Percentiles rank a stretch among this genome's conserved stretches.
Conservation (phyloP, 768 basidiomycete genomes). For the Trametes sanguinea region DNA sequence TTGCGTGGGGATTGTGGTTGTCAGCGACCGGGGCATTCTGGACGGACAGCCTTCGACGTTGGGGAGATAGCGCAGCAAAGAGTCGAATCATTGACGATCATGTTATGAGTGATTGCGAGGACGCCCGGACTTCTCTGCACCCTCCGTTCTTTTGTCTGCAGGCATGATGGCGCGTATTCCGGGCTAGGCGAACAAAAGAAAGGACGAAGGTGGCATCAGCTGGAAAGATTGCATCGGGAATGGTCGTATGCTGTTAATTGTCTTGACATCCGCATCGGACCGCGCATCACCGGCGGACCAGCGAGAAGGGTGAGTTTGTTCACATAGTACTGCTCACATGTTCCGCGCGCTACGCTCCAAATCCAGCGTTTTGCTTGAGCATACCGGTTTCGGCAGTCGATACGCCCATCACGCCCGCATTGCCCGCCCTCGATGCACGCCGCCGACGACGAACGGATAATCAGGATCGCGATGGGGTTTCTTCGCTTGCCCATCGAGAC, state of each 20-base stretch:
- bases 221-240: constrained; percentile 12
- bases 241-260: constrained; percentile 6
- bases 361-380: constrained; percentile 8
- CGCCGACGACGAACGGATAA: not conserved
- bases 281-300: constrained; percentile 8
- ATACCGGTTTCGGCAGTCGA: not conserved
- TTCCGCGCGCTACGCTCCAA: not conserved
- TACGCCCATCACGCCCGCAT: not conserved
- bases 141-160: constrained; percentile 12
- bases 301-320: not conserved
- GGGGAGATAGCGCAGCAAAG: constrained; percentile 5
- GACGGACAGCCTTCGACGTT: constrained; percentile 8
- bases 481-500: not conserved
- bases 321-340: constrained; percentile 19
- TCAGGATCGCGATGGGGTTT: not conserved
- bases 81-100: constrained; percentile 13
- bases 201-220: not conserved
- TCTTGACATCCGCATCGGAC: constrained; percentile 4
- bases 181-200: constrained; percentile 14
- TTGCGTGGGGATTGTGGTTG: constrained; percentile 20
- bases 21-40: constrained; percentile 18
- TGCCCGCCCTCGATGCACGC: not conserved
- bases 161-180: constrained; percentile 2
- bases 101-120: constrained; percentile 18
- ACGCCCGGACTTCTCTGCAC: not conserved